Evolutionary conservation across 2,329 filamentous ascomycete species (phyloP).

Genomic region (Ceratocystis papillata): DNA sequence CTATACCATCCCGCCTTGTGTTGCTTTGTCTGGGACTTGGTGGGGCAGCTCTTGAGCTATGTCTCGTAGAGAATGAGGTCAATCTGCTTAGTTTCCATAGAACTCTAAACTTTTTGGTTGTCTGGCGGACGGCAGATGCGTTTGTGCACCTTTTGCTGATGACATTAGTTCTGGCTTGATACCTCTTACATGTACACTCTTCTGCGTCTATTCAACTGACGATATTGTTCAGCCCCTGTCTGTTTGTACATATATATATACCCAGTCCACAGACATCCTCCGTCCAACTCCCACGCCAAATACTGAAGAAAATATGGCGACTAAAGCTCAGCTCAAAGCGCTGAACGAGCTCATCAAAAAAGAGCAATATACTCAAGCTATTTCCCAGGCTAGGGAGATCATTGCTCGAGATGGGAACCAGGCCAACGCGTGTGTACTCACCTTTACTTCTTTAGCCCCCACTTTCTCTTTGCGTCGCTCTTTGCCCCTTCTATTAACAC

Average conservation of each 20-base stretch:
- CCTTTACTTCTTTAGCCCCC: background rate
- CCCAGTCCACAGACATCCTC: background rate
- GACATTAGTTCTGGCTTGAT: background rate
- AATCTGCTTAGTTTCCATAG: background rate
- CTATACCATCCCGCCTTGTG: background rate
- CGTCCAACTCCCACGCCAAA: background rate
- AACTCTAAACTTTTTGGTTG: background rate
- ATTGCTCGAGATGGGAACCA: conserved; percentile 63
- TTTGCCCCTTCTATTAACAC: background rate
- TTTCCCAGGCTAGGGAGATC: conserved; percentile 56
- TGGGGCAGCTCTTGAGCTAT: conserved; percentile 11
- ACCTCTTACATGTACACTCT: background rate
- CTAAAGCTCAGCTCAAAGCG: conserved; percentile 68
- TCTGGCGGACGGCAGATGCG: background rate
- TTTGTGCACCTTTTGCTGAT: background rate
- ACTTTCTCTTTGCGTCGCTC: background rate
- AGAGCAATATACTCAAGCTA: conserved; percentile 67
- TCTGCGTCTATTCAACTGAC: no score
- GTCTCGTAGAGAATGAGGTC: background rate
- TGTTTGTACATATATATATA: background rate
- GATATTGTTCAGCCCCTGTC: background rate
- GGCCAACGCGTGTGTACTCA: conserved; percentile 59
- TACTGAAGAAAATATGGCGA: conserved; percentile 35
- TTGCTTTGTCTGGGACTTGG: background rate
- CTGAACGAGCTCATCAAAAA: conserved; percentile 68